Conservation (phyloP, 179 eudicot genomes). For the Patellifolia procumbens region DNA sequence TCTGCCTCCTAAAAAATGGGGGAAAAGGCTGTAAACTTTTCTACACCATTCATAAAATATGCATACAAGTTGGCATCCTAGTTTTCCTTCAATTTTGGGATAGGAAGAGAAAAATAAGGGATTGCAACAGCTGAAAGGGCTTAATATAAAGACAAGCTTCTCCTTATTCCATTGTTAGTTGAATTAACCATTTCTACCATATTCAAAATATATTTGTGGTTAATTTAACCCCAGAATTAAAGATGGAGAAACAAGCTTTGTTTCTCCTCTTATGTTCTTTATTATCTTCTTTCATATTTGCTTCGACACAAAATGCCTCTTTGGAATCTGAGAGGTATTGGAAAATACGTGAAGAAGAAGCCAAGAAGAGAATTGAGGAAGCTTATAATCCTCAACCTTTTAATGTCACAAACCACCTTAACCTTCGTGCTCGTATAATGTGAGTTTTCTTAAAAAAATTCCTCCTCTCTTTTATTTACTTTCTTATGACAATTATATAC, state of each 20-base stretch:
- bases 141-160: background rate
- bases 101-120: background rate
- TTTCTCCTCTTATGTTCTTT: slow-evolving; percentile 22
- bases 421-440: slow-evolving; percentile 44
- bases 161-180: background rate
- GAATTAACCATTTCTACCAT: slow-evolving; percentile 19
- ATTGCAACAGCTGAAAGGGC: background rate
- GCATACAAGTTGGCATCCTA: background rate
- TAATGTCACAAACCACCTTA: slow-evolving; percentile 43
- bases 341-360: slow-evolving; percentile 27
- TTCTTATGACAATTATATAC: background rate
- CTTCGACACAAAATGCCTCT: slow-evolving; percentile 15
- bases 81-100: slow-evolving; percentile 1
- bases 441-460: slow-evolving; percentile 28
- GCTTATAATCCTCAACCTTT: slow-evolving; percentile 53
- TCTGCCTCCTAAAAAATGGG: background rate
- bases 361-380: slow-evolving; percentile 18
- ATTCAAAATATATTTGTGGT: slow-evolving; percentile 4
- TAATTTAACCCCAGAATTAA: slow-evolving; percentile 16
- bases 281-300: background rate
- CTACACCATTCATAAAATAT: background rate
- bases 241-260: slow-evolving; percentile 26
- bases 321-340: slow-evolving; percentile 32
- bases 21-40: background rate
- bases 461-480: background rate